Base-by-base conservation (phyloP, 2,329 filamentous ascomycete species). In the Fusarium multiceps region DNA sequence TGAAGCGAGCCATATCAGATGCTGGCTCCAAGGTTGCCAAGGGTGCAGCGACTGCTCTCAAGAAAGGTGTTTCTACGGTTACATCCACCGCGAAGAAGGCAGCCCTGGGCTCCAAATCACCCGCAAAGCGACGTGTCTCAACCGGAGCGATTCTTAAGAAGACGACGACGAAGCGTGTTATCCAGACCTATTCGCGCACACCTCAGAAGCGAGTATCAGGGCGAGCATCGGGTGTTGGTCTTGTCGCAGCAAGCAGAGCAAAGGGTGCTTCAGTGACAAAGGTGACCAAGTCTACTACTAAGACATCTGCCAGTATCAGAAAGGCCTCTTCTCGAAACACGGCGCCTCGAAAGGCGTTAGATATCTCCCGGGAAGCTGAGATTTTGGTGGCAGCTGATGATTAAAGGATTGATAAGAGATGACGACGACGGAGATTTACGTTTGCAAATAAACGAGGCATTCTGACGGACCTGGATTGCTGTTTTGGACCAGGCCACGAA, bases 21-120 rank as follows among this genome's bases (percentile, higher is more conserved):
- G 78, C 77, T 14, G 72, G 80, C 60, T 63, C 76, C 41, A 79
- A 82, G 71, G 78, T 78, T 4, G 78, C 76, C 62, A 80, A 80
- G 69, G 75, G 76, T 28, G 79, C 81, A 11, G 76, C 80, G 13
- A 77, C 76, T 45, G 79, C 76, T 14, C 63, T 82, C 18, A 81
- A 78, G 71, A 81, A 78, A 71, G 72, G 78, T 53, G 74, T 80
- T 30, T 77, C 77, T n/a, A 76, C 74, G 34, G 76, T 79, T 42
- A 70, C 75, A 10, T 68, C 74, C 34, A 72, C 72, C 32, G 63
- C 72, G 23, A 78, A 75, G 70, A 79, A 76, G 70, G 69, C 68
- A 6, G 61, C 69, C 4, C 23, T 72, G 18, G 66, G 66, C 20
- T 59, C 72, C 32, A 77, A 77, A 66, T 66, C 74, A 13, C 66